phyloP scores from a whole-genome alignment of 2,329 filamentous ascomycete genomes.

The Pezicula radicicola region DNA sequence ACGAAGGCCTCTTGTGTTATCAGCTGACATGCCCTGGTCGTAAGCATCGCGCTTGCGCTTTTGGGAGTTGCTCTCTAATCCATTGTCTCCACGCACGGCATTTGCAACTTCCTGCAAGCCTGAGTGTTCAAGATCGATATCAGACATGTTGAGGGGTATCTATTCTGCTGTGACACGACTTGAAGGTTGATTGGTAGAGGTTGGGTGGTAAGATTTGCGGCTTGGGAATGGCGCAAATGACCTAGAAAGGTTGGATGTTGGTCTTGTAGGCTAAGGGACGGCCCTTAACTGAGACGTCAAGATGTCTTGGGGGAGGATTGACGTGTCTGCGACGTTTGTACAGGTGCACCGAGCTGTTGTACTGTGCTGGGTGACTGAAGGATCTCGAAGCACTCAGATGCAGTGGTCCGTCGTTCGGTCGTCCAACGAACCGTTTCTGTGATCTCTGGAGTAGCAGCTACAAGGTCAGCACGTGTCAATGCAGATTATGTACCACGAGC shows the following conservation, averaged over 20 bases:
- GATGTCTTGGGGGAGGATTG: conserved; percentile 8
- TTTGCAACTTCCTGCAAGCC: conserved; percentile 33
- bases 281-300: conserved; percentile 18
- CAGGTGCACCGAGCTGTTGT: conserved; percentile 23
- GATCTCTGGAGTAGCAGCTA: conserved; percentile 25
- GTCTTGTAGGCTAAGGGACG: conserved; percentile 25
- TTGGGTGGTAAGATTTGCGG: conserved; percentile 5
- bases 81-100: conserved; percentile 29
- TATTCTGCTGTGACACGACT: conserved; percentile 17
- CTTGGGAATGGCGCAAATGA: conserved; percentile 27
- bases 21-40: conserved; percentile 23
- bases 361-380: conserved; percentile 20
- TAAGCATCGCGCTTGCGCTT: conserved; percentile 32
- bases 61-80: conserved; percentile 18
- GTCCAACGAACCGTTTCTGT: conserved; percentile 28
- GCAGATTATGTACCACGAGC: conserved; percentile 26
- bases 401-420: conserved; percentile 25
- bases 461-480: conserved; percentile 32
- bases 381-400: conserved; percentile 28
- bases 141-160: conserved; percentile 25
- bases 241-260: conserved; percentile 26
- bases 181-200: conserved; percentile 25
- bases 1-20: conserved; percentile 27
- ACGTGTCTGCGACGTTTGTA: conserved; percentile 30
- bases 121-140: conserved; percentile 30